phyloP scores from a whole-genome alignment of 495 filamentous ascomycete species.

The Penicillium pulvis region DNA sequence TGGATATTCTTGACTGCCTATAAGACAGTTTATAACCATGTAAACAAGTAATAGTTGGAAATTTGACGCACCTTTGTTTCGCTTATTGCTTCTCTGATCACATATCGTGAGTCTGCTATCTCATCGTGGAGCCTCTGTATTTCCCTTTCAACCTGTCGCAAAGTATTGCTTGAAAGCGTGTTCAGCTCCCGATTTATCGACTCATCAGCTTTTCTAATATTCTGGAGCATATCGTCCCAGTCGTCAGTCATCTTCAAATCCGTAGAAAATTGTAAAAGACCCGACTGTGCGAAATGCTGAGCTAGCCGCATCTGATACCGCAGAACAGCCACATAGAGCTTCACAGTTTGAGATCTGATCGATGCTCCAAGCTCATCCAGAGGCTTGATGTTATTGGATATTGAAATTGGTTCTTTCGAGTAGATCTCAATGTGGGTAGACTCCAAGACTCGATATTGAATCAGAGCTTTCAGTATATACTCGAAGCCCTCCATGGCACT shows the following conservation, averaged over 20 bases:
- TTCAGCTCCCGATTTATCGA: neutral
- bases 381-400: too few relatives aligned
- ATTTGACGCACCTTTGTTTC: too few relatives aligned
- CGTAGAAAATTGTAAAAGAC: neutral
- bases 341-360: neutral
- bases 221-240: neutral
- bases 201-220: neutral
- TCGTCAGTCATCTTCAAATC: neutral
- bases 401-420: too few relatives aligned
- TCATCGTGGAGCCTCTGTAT: too few relatives aligned
- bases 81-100: too few relatives aligned
- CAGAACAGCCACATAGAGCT: constrained; percentile 1
- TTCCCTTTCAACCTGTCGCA: too few relatives aligned
- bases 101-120: too few relatives aligned
- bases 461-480: neutral
- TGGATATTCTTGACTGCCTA: neutral
- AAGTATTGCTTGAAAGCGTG: too few relatives aligned
- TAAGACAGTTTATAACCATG: too few relatives aligned
- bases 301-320: constrained; percentile 5
- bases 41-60: too few relatives aligned
- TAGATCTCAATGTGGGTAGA: too few relatives aligned
- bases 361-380: too few relatives aligned
- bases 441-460: constrained; percentile 5
- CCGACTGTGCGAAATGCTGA: constrained; percentile 1
- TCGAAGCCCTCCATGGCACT: constrained; percentile 2